Evolutionary conservation across 495 filamentous ascomycete genomes (phyloP).

Genomic region (Rostrohypoxylon terebratum): DNA sequence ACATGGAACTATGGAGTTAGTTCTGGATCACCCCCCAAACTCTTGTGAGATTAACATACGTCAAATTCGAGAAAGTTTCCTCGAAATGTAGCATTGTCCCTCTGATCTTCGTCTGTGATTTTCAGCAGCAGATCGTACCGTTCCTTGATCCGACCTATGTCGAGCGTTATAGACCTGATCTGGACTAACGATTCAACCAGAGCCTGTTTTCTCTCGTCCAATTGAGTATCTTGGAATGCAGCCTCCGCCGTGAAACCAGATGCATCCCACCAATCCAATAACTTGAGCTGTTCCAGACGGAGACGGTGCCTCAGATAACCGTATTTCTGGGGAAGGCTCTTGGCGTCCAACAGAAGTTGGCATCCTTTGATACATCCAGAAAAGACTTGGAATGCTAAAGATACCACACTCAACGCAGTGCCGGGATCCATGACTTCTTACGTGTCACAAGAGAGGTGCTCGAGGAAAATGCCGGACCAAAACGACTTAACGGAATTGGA

Average conservation of each 20-base stretch:
- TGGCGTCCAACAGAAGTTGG: slow-evolving; percentile 1
- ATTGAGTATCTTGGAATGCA: not conserved
- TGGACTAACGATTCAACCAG: not conserved
- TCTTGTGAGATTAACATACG: not conserved
- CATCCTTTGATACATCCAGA: not conserved
- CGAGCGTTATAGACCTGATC: slow-evolving; percentile 4
- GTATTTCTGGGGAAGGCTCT: not conserved
- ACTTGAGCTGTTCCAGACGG: not conserved
- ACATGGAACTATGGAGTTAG: not conserved
- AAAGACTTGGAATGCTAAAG: slow-evolving; percentile 8
- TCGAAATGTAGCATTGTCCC: not conserved
- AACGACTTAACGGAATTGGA: not conserved
- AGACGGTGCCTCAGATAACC: not conserved
- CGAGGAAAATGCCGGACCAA: not conserved
- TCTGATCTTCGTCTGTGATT: not conserved
- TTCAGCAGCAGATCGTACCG: not conserved
- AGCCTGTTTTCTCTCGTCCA: not conserved
- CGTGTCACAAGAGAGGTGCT: not conserved
- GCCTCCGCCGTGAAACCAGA: not conserved
- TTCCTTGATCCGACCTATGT: not conserved
- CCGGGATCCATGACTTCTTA: slow-evolving; percentile 6
- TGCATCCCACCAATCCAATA: slow-evolving; percentile 6
- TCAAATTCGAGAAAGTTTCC: not conserved
- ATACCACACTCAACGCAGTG: not conserved
- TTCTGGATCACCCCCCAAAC: not conserved